Percentiles rank a stretch among this genome's conserved stretches.
Conservation (phyloP, 129 eudicot genomes). For the Pseudognaphalium luteoalbum region DNA sequence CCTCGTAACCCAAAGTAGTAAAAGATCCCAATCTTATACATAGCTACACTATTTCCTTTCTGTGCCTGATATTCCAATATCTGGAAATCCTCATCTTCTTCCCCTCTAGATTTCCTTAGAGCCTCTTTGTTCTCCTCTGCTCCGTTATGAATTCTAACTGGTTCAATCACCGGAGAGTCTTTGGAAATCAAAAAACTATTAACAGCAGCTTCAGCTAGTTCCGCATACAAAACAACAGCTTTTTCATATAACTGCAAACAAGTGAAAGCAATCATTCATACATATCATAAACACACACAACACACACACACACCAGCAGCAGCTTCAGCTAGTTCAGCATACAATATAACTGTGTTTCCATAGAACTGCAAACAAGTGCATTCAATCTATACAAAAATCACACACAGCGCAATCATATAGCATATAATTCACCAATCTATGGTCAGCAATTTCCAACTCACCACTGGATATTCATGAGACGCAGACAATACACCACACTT, state of each 20-base stretch:
- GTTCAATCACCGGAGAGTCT: slow-evolving; percentile 90
- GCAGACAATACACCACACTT: slow-evolving; percentile 1
- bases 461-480: background rate
- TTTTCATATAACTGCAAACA: slow-evolving; percentile 79
- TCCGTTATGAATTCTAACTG: slow-evolving; percentile 86
- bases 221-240: slow-evolving; percentile 87
- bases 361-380: too few species aligned
- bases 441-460: slow-evolving; percentile 9
- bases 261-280: background rate
- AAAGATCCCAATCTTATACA: slow-evolving; percentile 90
- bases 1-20: slow-evolving; percentile 95
- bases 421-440: background rate
- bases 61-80: slow-evolving; percentile 95
- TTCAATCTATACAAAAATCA: too few species aligned
- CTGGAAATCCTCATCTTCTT: slow-evolving; percentile 97
- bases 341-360: too few species aligned
- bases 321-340: too few species aligned
- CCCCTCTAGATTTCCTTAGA: slow-evolving; percentile 88
- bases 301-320: background rate
- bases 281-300: background rate
- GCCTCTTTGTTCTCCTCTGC: slow-evolving; percentile 96
- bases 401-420: background rate
- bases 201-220: slow-evolving; percentile 91
- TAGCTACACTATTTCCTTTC: slow-evolving; percentile 90
- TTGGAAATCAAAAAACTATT: slow-evolving; percentile 86